These are phyloP conservation scores for Anisodus tanguticus DNA, from an alignment of 257 asterid genomes.

Conservation along the genomic window DNA sequence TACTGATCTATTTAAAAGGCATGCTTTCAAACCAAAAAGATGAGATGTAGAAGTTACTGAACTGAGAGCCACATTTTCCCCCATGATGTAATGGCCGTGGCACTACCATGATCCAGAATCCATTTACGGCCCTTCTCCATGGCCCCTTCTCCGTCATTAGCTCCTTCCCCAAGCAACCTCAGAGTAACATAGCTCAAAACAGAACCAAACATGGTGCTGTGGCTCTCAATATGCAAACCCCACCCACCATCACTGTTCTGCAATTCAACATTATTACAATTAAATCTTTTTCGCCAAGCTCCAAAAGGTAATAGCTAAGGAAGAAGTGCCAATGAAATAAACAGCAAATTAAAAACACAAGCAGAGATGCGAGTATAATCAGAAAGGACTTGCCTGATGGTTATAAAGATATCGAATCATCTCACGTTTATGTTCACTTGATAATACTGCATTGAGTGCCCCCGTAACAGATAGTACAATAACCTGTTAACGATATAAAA, in stretches of 20 bases:
- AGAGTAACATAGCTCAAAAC: conserved; percentile 85
- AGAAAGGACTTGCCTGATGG: conserved; percentile 71
- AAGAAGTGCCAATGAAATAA: conserved; percentile 22
- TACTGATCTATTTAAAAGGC: conserved; percentile 13
- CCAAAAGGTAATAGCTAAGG: neutral
- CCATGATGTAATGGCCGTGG: conserved; percentile 94
- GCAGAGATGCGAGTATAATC: neutral
- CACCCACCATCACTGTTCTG: conserved; percentile 99
- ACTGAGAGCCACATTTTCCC: conserved; percentile 99
- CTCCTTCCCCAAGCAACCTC: conserved; percentile 97
- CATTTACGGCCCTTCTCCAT: conserved; percentile 94
- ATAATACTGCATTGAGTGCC: conserved; percentile 80
- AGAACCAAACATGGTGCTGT: conserved; percentile 98
- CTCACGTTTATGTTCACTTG: conserved; percentile 85
- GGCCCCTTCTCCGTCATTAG: conserved; percentile 86
- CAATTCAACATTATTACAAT: conserved; percentile 35
- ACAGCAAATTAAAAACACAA: conserved; percentile 29
- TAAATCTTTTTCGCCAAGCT: conserved; percentile 8
- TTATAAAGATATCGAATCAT: conserved; percentile 95
- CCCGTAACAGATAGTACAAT: conserved; percentile 79
- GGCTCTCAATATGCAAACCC: conserved; percentile 99
- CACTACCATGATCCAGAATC: conserved; percentile 94
- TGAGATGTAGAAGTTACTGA: conserved; percentile 40
- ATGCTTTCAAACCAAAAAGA: conserved; percentile 22
- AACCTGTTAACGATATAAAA: conserved; percentile 55